Evolutionary conservation across 129 eudicot species (phyloP), one percentile per base, ranked within the genome.

Genomic region (Glebionis coronaria): DNA sequence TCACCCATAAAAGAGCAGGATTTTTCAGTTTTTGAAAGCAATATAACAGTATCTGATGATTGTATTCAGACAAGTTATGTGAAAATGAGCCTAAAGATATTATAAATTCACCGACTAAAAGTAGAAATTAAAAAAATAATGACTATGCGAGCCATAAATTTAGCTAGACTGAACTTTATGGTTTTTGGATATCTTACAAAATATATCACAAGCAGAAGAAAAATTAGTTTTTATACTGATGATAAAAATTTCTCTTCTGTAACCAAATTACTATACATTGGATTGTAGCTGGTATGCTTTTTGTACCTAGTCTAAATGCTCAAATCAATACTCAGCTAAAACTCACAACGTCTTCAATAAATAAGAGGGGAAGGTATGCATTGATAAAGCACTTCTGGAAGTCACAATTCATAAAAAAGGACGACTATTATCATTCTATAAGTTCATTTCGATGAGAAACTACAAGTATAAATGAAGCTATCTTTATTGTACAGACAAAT

Each of bases 231-330:
- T 25, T 10, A 44, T n/a, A 23, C 13, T 44, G 45, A 12, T 44
- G 40, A 21, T 45, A 44, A 8, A n/a, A 19, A 67, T 67, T 11
- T 16, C 29, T 18, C 23, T 19, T 23, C 6, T 29, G 45, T 10
- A 66, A 2, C 9, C 63, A 29, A 13, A 9, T 56, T 47, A 46
- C 8, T 6, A 61, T n/a, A 61, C 14, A n/a, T 49, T 49, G 42
- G 57, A 27, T 52, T 5, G 57, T 15, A 69, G 16, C 63, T 25
- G 56, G 74, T 44, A 25, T 25, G 56, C 18, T 56, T 44, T n/a
- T 42, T 5, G 4, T 56, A 69, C 42, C 66, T 44, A 23, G 25
- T 57, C 27, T 45, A 46, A 47, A 57, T 42, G 56, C 28, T 57
- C 28, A 56, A 40, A 29, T 35, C 42, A 35, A 35, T 6, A 7